phyloP scores from a whole-genome alignment of 768 basidiomycete genomes.

The Amanita jacksonii region DNA sequence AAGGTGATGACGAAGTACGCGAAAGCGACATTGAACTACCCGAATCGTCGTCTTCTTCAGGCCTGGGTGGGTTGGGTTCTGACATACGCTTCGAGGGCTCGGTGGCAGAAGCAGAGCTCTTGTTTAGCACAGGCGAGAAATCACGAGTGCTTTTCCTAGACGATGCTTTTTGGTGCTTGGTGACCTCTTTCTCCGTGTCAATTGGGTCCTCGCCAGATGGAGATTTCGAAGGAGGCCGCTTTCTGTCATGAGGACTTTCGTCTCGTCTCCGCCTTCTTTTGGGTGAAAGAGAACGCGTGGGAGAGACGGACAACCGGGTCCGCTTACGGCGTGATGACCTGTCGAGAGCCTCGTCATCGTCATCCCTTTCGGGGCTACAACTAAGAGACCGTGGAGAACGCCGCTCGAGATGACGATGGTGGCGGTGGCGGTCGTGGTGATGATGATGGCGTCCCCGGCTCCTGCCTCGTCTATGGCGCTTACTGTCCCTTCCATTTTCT shows the following conservation, averaged over 20 bases:
- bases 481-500: not conserved
- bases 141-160: not conserved
- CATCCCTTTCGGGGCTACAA: not conserved
- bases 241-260: not conserved
- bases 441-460: not conserved
- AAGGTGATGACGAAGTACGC: conserved; percentile 2
- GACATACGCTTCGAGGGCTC: not conserved
- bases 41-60: conserved; percentile 1
- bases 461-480: not conserved
- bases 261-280: not conserved
- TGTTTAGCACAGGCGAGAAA: not conserved
- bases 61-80: not conserved
- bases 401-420: not conserved
- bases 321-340: not conserved
- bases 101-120: not conserved
- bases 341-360: not conserved
- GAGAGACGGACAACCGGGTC: not conserved
- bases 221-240: not conserved
- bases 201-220: not conserved
- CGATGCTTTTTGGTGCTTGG: not conserved
- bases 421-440: not conserved
- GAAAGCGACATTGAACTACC: conserved; percentile 6
- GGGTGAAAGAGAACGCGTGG: not conserved
- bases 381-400: not conserved
- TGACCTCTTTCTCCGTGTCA: not conserved